A percentile compares a stretch with the other conserved stretches of the same genome.
Evolutionary conservation across 345 rosid species (phyloP).

Genomic region (Limnanthes douglasii): DNA sequence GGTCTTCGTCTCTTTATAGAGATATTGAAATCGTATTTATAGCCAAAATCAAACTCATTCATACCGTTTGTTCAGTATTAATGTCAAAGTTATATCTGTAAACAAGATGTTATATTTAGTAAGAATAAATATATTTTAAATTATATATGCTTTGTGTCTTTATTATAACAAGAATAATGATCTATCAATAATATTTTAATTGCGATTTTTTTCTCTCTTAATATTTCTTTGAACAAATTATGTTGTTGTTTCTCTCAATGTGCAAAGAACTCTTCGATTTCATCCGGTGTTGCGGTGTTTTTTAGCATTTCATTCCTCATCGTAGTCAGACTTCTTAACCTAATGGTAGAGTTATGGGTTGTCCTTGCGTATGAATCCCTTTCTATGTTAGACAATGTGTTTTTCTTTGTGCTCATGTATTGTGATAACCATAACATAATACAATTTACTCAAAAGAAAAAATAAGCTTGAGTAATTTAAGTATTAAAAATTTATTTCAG

Average conservation of each 20-base stretch:
- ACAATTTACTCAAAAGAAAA: neutral
- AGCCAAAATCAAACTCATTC: conserved; percentile 56
- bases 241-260: conserved; percentile 38
- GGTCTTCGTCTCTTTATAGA: too few relatives aligned
- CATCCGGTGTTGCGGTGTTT: conserved; percentile 26
- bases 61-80: conserved; percentile 34
- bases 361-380: conserved; percentile 17
- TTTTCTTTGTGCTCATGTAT: conserved; percentile 39
- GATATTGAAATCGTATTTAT: too few relatives aligned
- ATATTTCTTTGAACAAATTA: conserved; percentile 35
- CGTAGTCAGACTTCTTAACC: conserved; percentile 11
- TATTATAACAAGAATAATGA: too few relatives aligned
- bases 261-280: conserved; percentile 70
- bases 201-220: too few relatives aligned
- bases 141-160: too few relatives aligned
- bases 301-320: conserved; percentile 7
- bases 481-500: too few relatives aligned
- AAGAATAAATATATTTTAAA: too few relatives aligned
- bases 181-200: too few relatives aligned
- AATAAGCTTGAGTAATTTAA: too few relatives aligned
- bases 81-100: conserved; percentile 82
- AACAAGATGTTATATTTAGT: neutral
- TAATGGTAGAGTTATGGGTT: conserved; percentile 28
- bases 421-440: neutral
- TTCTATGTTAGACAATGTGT: conserved; percentile 28